Evolutionary conservation across 345 rosid genomes (phyloP).

Genomic region (Psidium friedrichsthalianum): DNA sequence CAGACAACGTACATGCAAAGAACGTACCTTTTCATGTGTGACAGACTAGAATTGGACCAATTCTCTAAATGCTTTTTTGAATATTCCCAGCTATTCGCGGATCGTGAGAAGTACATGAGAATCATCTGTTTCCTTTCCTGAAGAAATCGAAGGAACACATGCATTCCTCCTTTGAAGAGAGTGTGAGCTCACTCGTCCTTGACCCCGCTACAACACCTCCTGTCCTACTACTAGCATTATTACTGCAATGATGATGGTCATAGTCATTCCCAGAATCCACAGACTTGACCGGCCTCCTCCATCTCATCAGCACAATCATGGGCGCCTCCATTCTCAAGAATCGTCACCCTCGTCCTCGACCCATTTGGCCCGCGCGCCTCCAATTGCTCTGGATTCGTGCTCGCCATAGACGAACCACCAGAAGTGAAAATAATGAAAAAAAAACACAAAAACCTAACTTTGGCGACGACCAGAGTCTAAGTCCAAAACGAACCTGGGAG

Average conservation of each 20-base stretch:
- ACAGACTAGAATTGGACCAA: too few species aligned
- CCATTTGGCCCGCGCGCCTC: slow-evolving; percentile 25
- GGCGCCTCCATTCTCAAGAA: background rate
- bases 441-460: background rate
- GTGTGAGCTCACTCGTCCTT: slow-evolving; percentile 61
- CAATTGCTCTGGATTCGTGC: slow-evolving; percentile 36
- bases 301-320: slow-evolving; percentile 27
- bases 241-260: background rate
- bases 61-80: too few species aligned
- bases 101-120: too few species aligned
- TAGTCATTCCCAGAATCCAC: slow-evolving; percentile 29
- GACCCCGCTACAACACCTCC: slow-evolving; percentile 24
- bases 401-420: background rate
- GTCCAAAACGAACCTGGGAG: background rate
- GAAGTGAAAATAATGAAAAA: background rate
- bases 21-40: too few species aligned
- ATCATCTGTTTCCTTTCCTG: too few species aligned
- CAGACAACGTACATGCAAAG: too few species aligned
- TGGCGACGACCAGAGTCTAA: background rate
- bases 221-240: background rate
- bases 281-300: slow-evolving; percentile 12
- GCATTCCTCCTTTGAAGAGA: slow-evolving; percentile 64
- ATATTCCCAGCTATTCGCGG: too few species aligned
- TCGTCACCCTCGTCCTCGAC: slow-evolving; percentile 38
- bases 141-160: slow-evolving; percentile 25